Evolutionary conservation across 345 rosid genomes (phyloP), one percentile per base, ranked within the genome.

Genomic region (Syzygium oleosum): DNA sequence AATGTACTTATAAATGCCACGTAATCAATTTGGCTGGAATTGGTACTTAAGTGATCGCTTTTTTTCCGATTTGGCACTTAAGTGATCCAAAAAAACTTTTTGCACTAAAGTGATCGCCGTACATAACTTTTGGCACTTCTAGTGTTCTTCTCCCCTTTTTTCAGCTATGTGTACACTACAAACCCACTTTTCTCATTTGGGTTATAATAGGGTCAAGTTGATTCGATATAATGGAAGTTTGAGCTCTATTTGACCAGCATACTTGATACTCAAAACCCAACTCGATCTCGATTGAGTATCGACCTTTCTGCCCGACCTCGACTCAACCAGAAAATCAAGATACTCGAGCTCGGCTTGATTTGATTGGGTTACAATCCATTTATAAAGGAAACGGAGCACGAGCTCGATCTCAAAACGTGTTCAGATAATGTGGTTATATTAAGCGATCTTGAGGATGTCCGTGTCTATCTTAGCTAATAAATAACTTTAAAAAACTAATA

Each of bases 261-360:
- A 73, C 25, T 34, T 73, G 2, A 19, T 73, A 19, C 27, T 2
- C 49, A 9, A 73, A 38, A 19, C 49, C 1, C 2, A 73, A 22
- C 4, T 73, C 0, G 1, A 38, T 46, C 7, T 34, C 25, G 0
- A 68, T 34, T 6, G 11, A 2, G 1, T 34, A 17, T 34, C 6
- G 0, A 19, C 2, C 34, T 68, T 68, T 34, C 13, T 68, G 10
- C 3, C 9, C 0, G 7, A 4, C 79, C 25, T 34, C 6, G 5
- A 68, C 41, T 34, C 25, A 68, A 21, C 13, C 17, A 68, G 80
- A 68, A 68, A 34, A 68, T 17, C 25, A 34, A 68, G 10, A 68
- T 19, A 68, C 80, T 68, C 80, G 1, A 19, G 2, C 27, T 73
- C 80, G 3, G 21, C 80, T 73, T 19, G 27, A 38, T 19, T 73